A percentile compares a stretch with the other conserved stretches of the same genome.
Conservation (phyloP, 805 yeast genomes). For the Wickerhamomyces rabaulensis region DNA sequence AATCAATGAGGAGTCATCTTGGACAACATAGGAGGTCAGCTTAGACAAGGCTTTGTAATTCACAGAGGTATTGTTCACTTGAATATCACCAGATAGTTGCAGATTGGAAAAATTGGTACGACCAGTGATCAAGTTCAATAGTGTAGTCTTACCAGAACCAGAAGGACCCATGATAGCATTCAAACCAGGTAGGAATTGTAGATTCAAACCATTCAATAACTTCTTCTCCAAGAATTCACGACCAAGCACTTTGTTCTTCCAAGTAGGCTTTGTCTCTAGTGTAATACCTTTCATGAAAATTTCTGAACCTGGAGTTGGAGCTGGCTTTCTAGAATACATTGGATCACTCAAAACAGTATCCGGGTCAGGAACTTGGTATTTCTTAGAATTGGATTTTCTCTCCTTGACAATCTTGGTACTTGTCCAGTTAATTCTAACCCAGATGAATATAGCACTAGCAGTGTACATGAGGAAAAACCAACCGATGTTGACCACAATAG, state of each 20-base stretch:
- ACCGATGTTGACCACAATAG: conserved; percentile 53
- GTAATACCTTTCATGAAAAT: conserved; percentile 1
- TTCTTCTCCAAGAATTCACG: conserved; percentile 8
- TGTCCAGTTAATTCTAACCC: conserved; percentile 33
- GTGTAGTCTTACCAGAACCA: conserved; percentile 72
- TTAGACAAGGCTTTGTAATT: conserved; percentile 28
- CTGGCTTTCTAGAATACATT: not conserved
- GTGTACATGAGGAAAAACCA: conserved; percentile 54
- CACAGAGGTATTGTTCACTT: conserved; percentile 36
- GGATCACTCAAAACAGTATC: not conserved
- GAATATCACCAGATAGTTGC: conserved; percentile 34
- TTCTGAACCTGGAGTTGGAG: not conserved
- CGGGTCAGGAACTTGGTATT: not conserved
- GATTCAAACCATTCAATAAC: conserved; percentile 35
- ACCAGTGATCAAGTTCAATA: conserved; percentile 58
- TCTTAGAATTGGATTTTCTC: conserved; percentile 1
- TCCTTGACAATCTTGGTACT: conserved; percentile 17
- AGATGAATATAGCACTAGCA: conserved; percentile 41
- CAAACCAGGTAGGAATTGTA: conserved; percentile 68
- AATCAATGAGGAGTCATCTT: conserved; percentile 69
- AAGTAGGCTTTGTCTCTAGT: conserved; percentile 7
- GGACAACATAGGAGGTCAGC: conserved; percentile 70
- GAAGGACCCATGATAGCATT: conserved; percentile 81
- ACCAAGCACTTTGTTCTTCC: conserved; percentile 2
- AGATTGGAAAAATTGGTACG: conserved; percentile 32